phyloP scores from a whole-genome alignment of 2,329 filamentous ascomycete genomes.

The Fusarium mexicanum region DNA sequence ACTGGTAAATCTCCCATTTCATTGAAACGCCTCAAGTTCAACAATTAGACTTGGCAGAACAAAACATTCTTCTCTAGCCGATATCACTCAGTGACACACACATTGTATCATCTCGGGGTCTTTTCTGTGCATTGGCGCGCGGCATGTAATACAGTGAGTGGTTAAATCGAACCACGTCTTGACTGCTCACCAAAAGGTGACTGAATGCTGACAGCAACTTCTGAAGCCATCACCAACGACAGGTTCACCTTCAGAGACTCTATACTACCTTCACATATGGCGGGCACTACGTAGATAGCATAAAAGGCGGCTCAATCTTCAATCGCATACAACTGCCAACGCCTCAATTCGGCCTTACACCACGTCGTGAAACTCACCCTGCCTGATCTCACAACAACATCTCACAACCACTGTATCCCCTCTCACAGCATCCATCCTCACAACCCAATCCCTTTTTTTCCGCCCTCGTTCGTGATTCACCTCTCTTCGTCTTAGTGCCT shows the following conservation, averaged over 20 bases:
- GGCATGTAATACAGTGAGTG: background rate
- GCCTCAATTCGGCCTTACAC: background rate
- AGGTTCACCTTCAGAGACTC: too few relatives aligned
- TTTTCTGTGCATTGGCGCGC: background rate
- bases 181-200: background rate
- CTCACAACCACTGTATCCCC: slow-evolving; percentile 4
- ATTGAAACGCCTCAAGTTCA: background rate
- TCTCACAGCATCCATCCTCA: slow-evolving; percentile 8
- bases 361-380: slow-evolving; percentile 9
- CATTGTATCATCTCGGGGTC: background rate
- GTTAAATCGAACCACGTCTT: background rate
- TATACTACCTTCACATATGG: too few relatives aligned
- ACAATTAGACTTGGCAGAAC: too few relatives aligned
- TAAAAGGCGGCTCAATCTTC: too few relatives aligned
- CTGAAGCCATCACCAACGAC: background rate
- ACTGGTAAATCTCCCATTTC: background rate
- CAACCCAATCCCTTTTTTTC: background rate
- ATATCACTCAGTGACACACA: background rate
- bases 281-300: too few relatives aligned
- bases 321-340: background rate
- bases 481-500: slow-evolving; percentile 2
- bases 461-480: background rate
- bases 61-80: background rate
- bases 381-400: slow-evolving; percentile 18
- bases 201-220: background rate